These are phyloP conservation scores for Leccinum pachyderme DNA, from an alignment of 1,284 basidiomycete genomes.

Conservation along the genomic window DNA sequence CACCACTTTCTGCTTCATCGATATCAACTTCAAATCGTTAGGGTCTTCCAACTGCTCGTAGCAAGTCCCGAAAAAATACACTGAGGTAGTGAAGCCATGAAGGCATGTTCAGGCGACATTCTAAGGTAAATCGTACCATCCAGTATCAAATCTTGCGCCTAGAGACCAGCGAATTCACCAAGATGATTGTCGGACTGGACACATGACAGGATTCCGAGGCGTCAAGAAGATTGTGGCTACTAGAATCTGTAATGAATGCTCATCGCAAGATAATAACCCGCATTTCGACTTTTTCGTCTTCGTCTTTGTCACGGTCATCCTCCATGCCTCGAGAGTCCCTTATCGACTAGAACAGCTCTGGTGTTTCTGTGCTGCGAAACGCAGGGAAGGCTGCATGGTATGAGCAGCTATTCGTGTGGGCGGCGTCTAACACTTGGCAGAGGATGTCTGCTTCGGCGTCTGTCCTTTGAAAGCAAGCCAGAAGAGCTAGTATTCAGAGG, in stretches of 20 bases:
- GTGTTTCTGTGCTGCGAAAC: neutral
- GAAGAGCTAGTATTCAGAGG: neutral
- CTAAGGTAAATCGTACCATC: neutral
- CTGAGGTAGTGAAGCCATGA: neutral
- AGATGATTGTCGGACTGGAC: neutral
- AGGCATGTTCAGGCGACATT: neutral
- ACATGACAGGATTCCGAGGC: neutral
- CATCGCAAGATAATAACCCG: neutral
- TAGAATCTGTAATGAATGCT: no score
- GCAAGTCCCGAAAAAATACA: neutral
- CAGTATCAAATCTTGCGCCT: neutral
- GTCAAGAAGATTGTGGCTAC: no score
- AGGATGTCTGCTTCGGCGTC: neutral
- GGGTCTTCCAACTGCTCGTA: neutral
- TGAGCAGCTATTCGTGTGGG: neutral
- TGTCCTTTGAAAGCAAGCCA: neutral
- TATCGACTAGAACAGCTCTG: neutral
- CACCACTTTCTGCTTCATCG: neutral
- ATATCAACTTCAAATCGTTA: neutral
- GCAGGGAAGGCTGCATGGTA: neutral
- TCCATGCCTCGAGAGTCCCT: neutral
- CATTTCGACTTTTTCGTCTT: neutral
- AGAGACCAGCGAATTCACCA: neutral
- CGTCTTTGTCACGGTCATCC: neutral
- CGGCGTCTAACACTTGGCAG: neutral